Conservation (phyloP, 1,284 basidiomycete genomes). For the Vanrija sp. region DNA sequence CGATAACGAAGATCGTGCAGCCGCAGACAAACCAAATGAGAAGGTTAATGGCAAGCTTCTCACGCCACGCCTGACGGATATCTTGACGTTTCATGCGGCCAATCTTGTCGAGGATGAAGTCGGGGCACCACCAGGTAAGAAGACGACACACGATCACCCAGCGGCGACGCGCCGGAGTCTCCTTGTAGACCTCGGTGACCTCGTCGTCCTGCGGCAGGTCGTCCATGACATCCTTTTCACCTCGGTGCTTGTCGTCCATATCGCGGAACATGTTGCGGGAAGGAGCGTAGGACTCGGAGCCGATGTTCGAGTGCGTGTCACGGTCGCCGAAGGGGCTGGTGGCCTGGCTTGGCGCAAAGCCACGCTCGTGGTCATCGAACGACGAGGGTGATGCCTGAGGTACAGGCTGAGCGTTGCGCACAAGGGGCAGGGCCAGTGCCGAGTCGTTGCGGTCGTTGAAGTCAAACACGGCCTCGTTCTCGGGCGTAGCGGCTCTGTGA, state of each 20-base stretch:
- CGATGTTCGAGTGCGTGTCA: constrained; percentile 71
- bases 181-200: constrained; percentile 79
- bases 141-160: constrained; percentile 88
- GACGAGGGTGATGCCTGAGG: constrained; percentile 53
- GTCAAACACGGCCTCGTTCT: constrained; percentile 17
- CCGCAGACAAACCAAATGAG: constrained; percentile 93
- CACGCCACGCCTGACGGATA: constrained; percentile 92
- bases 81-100: constrained; percentile 92
- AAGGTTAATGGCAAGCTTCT: constrained; percentile 92
- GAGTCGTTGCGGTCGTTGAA: constrained; percentile 37
- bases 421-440: constrained; percentile 59
- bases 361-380: constrained; percentile 66
- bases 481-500: constrained; percentile 54
- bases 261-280: constrained; percentile 92
- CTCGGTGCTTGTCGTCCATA: constrained; percentile 62
- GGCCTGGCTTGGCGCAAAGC: constrained; percentile 60
- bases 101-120: constrained; percentile 62
- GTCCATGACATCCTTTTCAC: constrained; percentile 72
- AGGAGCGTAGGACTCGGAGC: constrained; percentile 86
- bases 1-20: constrained; percentile 88
- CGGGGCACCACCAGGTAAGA: constrained; percentile 90
- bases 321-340: constrained; percentile 59
- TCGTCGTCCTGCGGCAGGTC: constrained; percentile 78
- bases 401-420: constrained; percentile 72
- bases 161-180: constrained; percentile 69